phyloP scores from a whole-genome alignment of 164 flowering plant species.

The Cinnamomum chago region DNA sequence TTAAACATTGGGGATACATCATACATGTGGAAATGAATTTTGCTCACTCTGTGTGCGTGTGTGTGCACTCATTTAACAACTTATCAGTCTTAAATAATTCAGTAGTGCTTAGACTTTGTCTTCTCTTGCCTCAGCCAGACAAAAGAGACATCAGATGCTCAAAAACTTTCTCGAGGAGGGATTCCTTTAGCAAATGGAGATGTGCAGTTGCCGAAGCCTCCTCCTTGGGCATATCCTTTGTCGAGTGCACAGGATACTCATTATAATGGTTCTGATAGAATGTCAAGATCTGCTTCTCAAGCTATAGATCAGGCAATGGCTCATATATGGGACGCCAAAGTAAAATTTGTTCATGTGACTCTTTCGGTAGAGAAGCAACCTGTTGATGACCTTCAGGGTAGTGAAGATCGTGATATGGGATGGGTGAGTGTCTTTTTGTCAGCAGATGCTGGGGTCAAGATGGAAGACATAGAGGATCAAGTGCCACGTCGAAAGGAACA shows the following conservation, averaged over 20 bases:
- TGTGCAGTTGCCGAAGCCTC: slow-evolving; percentile 87
- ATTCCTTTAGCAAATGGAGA: slow-evolving; percentile 98
- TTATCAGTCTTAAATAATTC: background rate
- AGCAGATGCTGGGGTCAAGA: slow-evolving; percentile 79
- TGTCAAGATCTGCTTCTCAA: slow-evolving; percentile 85
- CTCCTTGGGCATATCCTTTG: slow-evolving; percentile 99
- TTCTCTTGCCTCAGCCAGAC: slow-evolving; percentile 32
- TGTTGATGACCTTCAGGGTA: background rate
- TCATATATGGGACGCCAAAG: slow-evolving; percentile 78
- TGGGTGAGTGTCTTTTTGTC: slow-evolving; percentile 86
- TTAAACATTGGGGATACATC: too few species aligned
- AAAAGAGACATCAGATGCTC: slow-evolving; percentile 54
- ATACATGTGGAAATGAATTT: background rate
- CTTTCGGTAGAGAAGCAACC: slow-evolving; percentile 52
- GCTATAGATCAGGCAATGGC: slow-evolving; percentile 98
- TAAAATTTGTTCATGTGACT: slow-evolving; percentile 69
- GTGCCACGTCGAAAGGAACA: slow-evolving; percentile 83
- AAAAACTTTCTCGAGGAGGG: slow-evolving; percentile 86
- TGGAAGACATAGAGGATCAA: slow-evolving; percentile 86
- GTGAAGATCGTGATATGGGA: slow-evolving; percentile 43
- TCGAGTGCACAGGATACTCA: slow-evolving; percentile 64
- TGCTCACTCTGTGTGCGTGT: too few species aligned
- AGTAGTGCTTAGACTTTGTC: background rate
- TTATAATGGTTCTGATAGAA: slow-evolving; percentile 70
- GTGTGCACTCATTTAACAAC: background rate